A percentile compares a stretch with the other conserved stretches of the same genome.
These are phyloP conservation scores for Vinca minor DNA, from an alignment of 257 asterid genomes.

Conservation along the genomic window DNA sequence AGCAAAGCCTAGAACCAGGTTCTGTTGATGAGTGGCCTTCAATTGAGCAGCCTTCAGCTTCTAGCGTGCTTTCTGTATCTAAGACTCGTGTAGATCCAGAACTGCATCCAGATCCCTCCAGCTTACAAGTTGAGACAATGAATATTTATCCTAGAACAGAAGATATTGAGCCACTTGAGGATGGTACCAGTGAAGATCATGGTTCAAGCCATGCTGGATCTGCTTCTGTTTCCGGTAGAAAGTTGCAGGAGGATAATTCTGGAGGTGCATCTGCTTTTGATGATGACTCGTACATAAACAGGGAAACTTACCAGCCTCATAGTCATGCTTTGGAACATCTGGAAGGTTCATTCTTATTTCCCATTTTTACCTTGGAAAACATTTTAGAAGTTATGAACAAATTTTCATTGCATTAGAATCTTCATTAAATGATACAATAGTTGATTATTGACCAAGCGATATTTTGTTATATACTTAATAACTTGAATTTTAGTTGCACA, in stretches of 20 bases:
- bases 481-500: not conserved
- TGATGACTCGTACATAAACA: conserved; percentile 28
- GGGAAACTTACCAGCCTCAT: conserved; percentile 39
- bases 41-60: conserved; percentile 44
- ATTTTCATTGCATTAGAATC: not conserved
- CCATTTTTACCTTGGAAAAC: not conserved
- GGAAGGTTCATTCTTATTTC: conserved; percentile 36
- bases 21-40: conserved; percentile 62
- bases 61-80: conserved; percentile 24
- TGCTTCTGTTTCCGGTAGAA: conserved; percentile 38
- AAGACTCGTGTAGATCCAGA: conserved; percentile 40
- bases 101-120: conserved; percentile 40
- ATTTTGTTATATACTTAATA: not conserved
- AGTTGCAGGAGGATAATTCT: conserved; percentile 44
- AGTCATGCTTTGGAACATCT: conserved; percentile 33
- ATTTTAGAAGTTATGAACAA: not conserved
- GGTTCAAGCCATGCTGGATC: conserved; percentile 34
- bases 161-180: conserved; percentile 41
- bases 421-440: not conserved
- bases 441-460: not conserved
- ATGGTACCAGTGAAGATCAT: conserved; percentile 30
- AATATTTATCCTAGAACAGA: conserved; percentile 35
- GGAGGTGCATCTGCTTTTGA: conserved; percentile 46
- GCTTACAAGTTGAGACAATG: conserved; percentile 26
- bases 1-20: conserved; percentile 27